Conservation (phyloP, 2,329 filamentous ascomycete species). For the Pseudogymnoascus sp. region DNA sequence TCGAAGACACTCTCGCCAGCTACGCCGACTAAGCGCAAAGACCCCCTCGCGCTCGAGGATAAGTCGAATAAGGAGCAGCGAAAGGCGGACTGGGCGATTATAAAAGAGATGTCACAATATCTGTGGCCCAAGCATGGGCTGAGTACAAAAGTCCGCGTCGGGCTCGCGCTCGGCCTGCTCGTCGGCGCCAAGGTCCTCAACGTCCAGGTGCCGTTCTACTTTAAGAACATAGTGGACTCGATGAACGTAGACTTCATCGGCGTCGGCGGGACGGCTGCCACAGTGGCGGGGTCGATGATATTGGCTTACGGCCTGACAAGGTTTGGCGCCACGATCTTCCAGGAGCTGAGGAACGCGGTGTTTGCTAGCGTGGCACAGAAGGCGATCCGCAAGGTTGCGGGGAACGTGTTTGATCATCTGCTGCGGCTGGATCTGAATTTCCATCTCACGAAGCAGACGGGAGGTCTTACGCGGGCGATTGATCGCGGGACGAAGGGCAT, state of each 20-base stretch:
- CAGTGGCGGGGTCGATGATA: conserved; percentile 86
- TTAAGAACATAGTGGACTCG: conserved; percentile 93
- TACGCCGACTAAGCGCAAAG: conserved; percentile 29
- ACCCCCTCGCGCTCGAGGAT: conserved; percentile 57
- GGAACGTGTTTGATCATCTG: conserved; percentile 87
- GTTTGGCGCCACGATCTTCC: conserved; percentile 81
- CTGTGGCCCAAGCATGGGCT: conserved; percentile 89
- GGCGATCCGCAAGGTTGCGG: conserved; percentile 82
- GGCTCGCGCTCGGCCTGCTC: conserved; percentile 73
- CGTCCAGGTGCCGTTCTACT: conserved; percentile 97
- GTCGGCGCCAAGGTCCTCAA: conserved; percentile 91
- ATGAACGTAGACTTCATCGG: conserved; percentile 94
- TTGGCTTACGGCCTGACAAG: conserved; percentile 84
- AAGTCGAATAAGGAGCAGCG: conserved; percentile 78
- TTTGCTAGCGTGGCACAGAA: conserved; percentile 97
- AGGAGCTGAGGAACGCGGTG: conserved; percentile 90
- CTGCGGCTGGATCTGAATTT: conserved; percentile 86
- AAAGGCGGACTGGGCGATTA: conserved; percentile 96
- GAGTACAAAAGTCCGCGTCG: conserved; percentile 76
- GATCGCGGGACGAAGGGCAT: conserved; percentile 98
- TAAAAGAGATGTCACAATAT: conserved; percentile 95
- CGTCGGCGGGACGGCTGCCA: conserved; percentile 79
- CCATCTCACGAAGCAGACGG: conserved; percentile 89
- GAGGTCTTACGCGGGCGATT: conserved; percentile 85
- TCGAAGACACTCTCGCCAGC: conserved; percentile 17